Conservation (phyloP, 2,329 filamentous ascomycete species). For the Sporothrix pallida region DNA sequence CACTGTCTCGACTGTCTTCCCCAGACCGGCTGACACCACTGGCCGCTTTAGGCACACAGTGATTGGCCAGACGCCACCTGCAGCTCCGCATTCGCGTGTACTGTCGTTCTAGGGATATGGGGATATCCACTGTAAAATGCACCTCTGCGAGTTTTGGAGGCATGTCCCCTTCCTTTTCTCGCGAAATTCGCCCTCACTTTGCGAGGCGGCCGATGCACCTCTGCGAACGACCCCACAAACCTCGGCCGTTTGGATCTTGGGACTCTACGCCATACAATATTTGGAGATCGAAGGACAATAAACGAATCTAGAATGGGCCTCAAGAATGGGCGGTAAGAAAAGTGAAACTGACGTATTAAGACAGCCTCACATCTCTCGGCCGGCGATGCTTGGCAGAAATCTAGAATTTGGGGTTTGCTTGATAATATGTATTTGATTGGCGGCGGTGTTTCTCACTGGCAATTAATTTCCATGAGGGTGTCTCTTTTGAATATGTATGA, state of each 20-base stretch:
- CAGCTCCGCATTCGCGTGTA: not conserved
- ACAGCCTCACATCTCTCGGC: conserved; percentile 10
- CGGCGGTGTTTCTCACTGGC: too few species aligned
- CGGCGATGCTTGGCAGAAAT: not conserved
- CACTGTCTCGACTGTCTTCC: not conserved
- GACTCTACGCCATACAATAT: not conserved
- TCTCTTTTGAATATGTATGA: not conserved
- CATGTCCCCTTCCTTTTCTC: not conserved
- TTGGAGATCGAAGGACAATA: not conserved
- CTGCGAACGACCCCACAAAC: conserved; percentile 11
- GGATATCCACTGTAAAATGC: not conserved
- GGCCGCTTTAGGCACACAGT: not conserved
- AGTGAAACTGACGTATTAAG: not conserved
- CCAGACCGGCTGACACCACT: conserved; percentile 33
- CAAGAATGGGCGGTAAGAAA: not conserved
- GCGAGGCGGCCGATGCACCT: not conserved
- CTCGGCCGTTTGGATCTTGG: conserved; percentile 1
- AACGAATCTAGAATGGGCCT: not conserved
- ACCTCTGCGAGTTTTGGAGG: not conserved
- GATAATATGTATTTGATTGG: too few species aligned
- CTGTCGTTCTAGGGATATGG: not conserved
- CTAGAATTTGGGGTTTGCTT: too few species aligned
- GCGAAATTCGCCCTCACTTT: not conserved
- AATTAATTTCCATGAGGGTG: not conserved
- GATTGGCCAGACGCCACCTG: conserved; percentile 16